Base-by-base conservation (phyloP, 371 early-diverging fungal species). In the Antonospora locustae region DNA sequence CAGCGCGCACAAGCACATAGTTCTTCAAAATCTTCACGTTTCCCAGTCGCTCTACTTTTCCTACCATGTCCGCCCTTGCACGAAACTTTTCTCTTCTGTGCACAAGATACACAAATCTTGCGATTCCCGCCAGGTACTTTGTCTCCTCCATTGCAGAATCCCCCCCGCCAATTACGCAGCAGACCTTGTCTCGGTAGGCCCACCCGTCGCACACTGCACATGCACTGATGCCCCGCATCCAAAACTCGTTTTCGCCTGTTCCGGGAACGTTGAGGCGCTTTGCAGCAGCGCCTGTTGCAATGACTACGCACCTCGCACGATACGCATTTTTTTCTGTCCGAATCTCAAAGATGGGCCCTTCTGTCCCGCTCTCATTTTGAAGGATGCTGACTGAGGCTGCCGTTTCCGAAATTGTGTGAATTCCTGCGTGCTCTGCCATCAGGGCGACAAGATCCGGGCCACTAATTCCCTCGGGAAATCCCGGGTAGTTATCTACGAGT, bases 121-220 rank as follows among this genome's bases (percentile, higher is more conserved):
- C 93, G 68, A 83, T 84, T 69, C 87, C 85, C 30, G 80, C 71
- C 24, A 95, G 79, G 78, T 86, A 94, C 32, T 84, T 82, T 29
- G 90, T 86, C 75, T 96, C 97, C 74, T 94, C 97, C 74, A 85
- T 84, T 49, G 97, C 97, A 65, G 90, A 85, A 77, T 96, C 97
- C 58, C 97, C 97, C 62, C 97, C 97, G 65, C 94, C 94, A 60
- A 93, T 81, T 22, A 96, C 92, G 45, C 71, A 76, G 25, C 77
- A 57, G 36, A 82, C 83, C 79, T 89, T 86, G 76, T 88, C 82
- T 56, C 84, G 81, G 78, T 88, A 91, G 14, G 84, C 86, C 56
- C 89, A 90, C 12, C 84, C 97, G 75, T 96, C 97, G 79, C 97
- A 96, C 29, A 92, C 92, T 38, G 97, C 97, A 73, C 97, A 96